phyloP scores from a whole-genome alignment of 2,329 filamentous ascomycete genomes.

The Albifimbria verrucaria region DNA sequence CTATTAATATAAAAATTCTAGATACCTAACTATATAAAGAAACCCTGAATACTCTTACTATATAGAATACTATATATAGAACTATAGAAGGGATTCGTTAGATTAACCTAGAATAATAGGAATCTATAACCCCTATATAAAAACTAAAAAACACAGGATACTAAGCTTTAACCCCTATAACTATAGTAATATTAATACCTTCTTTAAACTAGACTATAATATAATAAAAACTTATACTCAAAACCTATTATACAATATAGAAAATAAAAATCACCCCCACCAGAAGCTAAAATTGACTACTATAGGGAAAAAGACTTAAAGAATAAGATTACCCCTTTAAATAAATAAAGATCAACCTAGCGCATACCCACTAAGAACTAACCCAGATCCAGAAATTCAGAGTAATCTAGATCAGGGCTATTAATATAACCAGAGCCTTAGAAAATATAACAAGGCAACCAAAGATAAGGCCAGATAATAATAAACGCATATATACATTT shows the following conservation, averaged over 20 bases:
- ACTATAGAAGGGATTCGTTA: background rate
- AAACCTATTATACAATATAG: background rate
- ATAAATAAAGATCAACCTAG: background rate
- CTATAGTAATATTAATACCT: background rate
- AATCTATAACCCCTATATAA: background rate
- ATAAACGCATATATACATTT: background rate
- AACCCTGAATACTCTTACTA: background rate
- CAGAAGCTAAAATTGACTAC: background rate
- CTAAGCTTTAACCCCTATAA: background rate
- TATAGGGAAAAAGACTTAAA: no score
- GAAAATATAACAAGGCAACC: background rate
- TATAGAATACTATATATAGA: background rate
- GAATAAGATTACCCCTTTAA: background rate
- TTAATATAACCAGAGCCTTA: background rate
- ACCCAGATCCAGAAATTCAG: background rate
- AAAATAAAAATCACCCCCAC: background rate
- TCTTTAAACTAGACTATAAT: background rate
- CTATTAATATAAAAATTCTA: background rate
- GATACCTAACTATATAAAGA: background rate
- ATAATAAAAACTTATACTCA: constrained; percentile 1
- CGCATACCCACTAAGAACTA: background rate
- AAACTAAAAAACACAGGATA: background rate
- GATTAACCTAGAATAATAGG: background rate
- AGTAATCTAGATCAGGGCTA: background rate
- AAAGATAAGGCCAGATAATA: background rate